Percentiles rank a stretch among this genome's conserved stretches.
phyloP scores from a whole-genome alignment of 306 rosid genomes.

The Oemleria cerasiformis region DNA sequence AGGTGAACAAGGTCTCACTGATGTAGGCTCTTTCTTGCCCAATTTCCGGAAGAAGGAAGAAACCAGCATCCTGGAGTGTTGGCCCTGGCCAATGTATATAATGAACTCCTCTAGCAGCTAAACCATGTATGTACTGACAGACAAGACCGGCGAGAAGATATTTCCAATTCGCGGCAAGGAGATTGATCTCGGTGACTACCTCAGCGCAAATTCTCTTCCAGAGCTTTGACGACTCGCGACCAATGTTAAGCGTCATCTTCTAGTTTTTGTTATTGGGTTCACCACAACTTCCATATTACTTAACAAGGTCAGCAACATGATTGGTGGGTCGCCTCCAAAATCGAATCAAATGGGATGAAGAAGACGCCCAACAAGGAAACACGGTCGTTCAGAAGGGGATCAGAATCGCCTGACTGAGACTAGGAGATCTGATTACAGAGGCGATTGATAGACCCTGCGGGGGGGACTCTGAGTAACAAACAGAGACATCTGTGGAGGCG shows the following conservation, averaged over 20 bases:
- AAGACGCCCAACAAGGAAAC: background rate
- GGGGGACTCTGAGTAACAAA: background rate
- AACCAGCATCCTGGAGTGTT: conserved; percentile 86
- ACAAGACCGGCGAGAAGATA: conserved; percentile 81
- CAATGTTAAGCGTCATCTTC: conserved; percentile 84
- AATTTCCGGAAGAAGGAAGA: conserved; percentile 85
- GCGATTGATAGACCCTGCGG: background rate
- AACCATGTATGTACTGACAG: conserved; percentile 92
- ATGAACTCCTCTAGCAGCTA: conserved; percentile 97
- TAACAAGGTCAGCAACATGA: conserved; percentile 56
- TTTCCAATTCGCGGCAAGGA: conserved; percentile 79
- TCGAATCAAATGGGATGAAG: background rate
- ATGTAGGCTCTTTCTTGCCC: conserved; percentile 82
- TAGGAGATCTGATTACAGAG: conserved; percentile 17
- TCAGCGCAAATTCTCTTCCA: conserved; percentile 80
- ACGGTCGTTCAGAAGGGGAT: background rate
- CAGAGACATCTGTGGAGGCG: too few relatives aligned
- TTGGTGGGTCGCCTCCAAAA: background rate
- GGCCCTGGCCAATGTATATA: conserved; percentile 93
- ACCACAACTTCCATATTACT: conserved; percentile 79
- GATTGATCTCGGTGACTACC: conserved; percentile 70
- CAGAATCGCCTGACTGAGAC: conserved; percentile 8
- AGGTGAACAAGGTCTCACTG: conserved; percentile 81
- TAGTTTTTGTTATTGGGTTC: conserved; percentile 25
- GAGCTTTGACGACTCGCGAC: conserved; percentile 96